Evolutionary conservation across 2,329 filamentous ascomycete genomes (phyloP), one percentile per base, ranked within the genome.

Genomic region (Ophiostoma himal-ulmi): DNA sequence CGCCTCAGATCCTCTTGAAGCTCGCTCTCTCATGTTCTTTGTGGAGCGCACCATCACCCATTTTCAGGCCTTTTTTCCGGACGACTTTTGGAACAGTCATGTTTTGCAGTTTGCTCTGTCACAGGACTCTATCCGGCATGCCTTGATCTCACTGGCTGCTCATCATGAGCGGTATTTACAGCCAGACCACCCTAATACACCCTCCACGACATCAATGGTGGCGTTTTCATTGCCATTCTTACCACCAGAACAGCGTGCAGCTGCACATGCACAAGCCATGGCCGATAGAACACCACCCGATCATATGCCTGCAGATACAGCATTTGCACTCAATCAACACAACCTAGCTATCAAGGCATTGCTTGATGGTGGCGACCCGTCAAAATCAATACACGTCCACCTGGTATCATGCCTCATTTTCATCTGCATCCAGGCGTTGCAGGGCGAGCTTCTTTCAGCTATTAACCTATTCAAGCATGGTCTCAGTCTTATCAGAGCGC

Each of bases 1-100:
- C 1, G 64, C 62, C 39, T 44, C 68, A 22, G 68, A 72, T 26
- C 70, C 72, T 0, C 67, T 69, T 11, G 72, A 73, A 30, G 52
- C 72, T 0, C 72, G 72, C 5, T 72, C 70, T 1, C 70, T 73
- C 22, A 62, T 69, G 39, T 73, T 68, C 34, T 73, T 71, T 62
- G 54, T 70, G 10, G 71, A 73, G 64, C 65, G 69, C 22, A 73
- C 72, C 1, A 64, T 71, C 11, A 48, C 39, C 17, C 69, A 72
- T 22, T 44, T 73, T 13, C 69, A 73, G 62, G 68, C 57, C 1
- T 73, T 73, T n/a, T 69, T 73, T 3, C 71, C 72, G 4, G 72
- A 73, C 67, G 60, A 68, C 30, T 70, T 72, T 17, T 73, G 72
- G 72, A 71, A 71, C 66, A 71, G 68, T 66, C 71, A 73, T 36